Evolutionary conservation across 805 yeast genomes (phyloP).

Genomic region (Lachancea lanzarotensis): DNA sequence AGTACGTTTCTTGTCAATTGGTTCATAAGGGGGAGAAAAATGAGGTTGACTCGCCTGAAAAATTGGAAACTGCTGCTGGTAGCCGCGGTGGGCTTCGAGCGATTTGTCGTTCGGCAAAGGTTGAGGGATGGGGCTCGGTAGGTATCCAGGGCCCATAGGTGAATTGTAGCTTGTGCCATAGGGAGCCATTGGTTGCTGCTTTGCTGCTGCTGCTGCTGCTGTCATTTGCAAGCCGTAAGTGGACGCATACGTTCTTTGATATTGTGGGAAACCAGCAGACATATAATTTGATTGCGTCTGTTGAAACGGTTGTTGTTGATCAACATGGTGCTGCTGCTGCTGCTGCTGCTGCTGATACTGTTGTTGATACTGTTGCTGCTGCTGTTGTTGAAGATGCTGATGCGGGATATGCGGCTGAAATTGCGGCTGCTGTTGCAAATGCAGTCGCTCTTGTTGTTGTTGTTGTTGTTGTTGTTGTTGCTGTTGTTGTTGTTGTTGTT

Average conservation of each 20-base stretch:
- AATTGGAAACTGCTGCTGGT: constrained; percentile 5
- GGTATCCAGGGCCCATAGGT: constrained; percentile 7
- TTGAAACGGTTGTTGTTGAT: constrained; percentile 15
- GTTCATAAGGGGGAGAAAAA: constrained; percentile 1
- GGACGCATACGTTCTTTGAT: constrained; percentile 4
- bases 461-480: constrained; percentile 1
- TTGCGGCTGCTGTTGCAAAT: constrained; percentile 16
- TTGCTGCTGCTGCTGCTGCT: not conserved
- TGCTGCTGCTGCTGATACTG: constrained; percentile 32
- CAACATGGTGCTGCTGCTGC: constrained; percentile 14
- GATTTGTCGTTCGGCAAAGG: constrained; percentile 3
- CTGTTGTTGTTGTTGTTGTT: constrained; percentile 2
- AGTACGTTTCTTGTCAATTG: constrained; percentile 4
- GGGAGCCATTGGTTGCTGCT: constrained; percentile 5
- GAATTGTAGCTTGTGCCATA: constrained; percentile 5
- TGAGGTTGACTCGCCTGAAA: constrained; percentile 5
- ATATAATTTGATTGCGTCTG: constrained; percentile 5
- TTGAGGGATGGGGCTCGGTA: constrained; percentile 9
- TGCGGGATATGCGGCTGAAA: too few species aligned
- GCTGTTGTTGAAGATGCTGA: constrained; percentile 19
- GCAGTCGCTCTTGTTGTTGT: constrained; percentile 11
- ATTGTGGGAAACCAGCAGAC: constrained; percentile 4
- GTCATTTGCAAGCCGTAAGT: constrained; percentile 2
- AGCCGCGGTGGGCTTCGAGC: constrained; percentile 5
- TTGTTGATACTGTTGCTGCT: constrained; percentile 7